phyloP scores from a whole-genome alignment of 1,284 basidiomycete species.

The Fomitopsis schrenkii region DNA sequence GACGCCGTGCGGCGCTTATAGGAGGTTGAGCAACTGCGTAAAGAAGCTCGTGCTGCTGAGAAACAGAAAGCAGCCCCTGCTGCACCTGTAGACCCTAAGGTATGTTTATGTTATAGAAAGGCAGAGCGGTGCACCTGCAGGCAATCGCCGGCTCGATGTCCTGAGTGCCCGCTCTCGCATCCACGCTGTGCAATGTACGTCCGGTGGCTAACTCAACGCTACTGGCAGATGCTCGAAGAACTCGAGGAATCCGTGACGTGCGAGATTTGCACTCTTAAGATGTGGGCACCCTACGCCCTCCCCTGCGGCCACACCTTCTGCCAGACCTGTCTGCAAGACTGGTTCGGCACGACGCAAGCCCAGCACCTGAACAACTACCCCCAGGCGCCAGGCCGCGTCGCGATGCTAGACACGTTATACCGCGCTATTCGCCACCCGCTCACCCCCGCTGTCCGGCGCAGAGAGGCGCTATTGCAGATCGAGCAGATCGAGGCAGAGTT shows the following conservation, averaged over 20 bases:
- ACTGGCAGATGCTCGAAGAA: conserved; percentile 33
- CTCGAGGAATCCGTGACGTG: conserved; percentile 56
- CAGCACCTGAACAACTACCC: conserved; percentile 49
- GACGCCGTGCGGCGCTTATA: conserved; percentile 3
- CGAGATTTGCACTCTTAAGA: conserved; percentile 55
- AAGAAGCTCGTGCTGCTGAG: conserved; percentile 2
- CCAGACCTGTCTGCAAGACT: conserved; percentile 55
- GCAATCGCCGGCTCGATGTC: background rate
- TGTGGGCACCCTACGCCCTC: conserved; percentile 62
- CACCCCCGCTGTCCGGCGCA: conserved; percentile 16
- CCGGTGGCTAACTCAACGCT: background rate
- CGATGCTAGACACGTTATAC: conserved; percentile 6
- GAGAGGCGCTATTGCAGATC: background rate
- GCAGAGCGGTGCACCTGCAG: background rate
- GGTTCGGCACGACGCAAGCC: conserved; percentile 53
- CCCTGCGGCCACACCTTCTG: conserved; percentile 72
- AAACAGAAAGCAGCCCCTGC: background rate
- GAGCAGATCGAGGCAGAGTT: conserved; percentile 20
- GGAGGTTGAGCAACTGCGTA: conserved; percentile 10
- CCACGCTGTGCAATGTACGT: background rate
- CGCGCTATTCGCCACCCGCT: conserved; percentile 15
- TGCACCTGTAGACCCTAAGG: background rate
- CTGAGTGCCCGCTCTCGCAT: background rate
- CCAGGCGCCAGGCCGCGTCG: conserved; percentile 24
- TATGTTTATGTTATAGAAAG: background rate